Conservation (phyloP, 1,284 basidiomycete species). For the Boletus semigastroideus region DNA sequence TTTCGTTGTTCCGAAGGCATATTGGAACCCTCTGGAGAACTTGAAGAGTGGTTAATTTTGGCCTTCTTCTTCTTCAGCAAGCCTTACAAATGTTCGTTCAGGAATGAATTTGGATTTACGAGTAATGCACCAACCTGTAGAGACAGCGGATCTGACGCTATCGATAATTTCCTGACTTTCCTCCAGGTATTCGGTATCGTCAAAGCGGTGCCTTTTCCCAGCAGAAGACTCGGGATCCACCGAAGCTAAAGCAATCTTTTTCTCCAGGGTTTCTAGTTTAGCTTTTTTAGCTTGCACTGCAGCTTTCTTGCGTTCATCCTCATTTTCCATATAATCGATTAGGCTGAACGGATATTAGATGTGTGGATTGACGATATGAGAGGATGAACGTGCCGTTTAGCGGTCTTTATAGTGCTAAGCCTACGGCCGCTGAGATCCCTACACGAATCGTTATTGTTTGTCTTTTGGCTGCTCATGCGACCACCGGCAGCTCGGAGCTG, state of each 20-base stretch:
- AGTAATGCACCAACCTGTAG: slow-evolving; percentile 52
- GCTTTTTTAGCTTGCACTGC: slow-evolving; percentile 79
- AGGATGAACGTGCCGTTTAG: slow-evolving; percentile 68
- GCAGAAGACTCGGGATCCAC: slow-evolving; percentile 51
- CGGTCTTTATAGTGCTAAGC: slow-evolving; percentile 93
- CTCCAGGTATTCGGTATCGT: slow-evolving; percentile 91
- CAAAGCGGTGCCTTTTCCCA: slow-evolving; percentile 85
- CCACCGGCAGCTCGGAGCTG: slow-evolving; percentile 96
- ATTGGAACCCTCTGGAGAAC: slow-evolving; percentile 21
- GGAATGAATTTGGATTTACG: slow-evolving; percentile 2
- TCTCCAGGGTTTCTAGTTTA: slow-evolving; percentile 85
- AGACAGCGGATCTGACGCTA: slow-evolving; percentile 88
- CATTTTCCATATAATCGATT: slow-evolving; percentile 85
- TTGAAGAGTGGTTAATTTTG: slow-evolving; percentile 48
- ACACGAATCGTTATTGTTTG: slow-evolving; percentile 94
- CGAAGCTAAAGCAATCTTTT: slow-evolving; percentile 67
- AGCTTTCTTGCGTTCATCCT: slow-evolving; percentile 80
- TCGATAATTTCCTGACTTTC: slow-evolving; percentile 92
- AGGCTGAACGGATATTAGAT: slow-evolving; percentile 51
- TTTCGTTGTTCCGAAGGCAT: slow-evolving; percentile 12
- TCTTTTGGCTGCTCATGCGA: slow-evolving; percentile 95
- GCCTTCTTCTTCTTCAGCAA: slow-evolving; percentile 85
- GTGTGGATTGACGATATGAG: background rate
- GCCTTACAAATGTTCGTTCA: slow-evolving; percentile 37
- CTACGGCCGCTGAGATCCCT: slow-evolving; percentile 89